These are phyloP conservation scores for Phytophthora fragariae DNA, from an alignment of 352 stramenopile species.

Conservation along the genomic window DNA sequence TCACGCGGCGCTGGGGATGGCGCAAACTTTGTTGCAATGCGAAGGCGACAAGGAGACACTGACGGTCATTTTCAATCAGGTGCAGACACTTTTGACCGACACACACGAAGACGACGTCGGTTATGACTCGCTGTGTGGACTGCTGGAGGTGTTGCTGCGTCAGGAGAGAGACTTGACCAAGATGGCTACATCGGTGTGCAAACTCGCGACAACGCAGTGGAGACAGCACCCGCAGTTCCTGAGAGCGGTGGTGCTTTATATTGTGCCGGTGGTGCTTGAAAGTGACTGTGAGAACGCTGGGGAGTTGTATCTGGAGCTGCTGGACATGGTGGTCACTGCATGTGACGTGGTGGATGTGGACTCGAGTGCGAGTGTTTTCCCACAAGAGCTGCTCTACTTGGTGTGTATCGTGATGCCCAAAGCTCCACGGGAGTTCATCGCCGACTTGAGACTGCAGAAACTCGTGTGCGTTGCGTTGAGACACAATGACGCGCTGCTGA, in stretches of 20 bases:
- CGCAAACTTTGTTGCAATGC: slow-evolving; percentile 35
- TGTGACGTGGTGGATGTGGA: slow-evolving; percentile 24
- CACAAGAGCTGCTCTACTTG: slow-evolving; percentile 66
- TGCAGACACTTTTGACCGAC: slow-evolving; percentile 22
- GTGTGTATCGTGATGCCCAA: slow-evolving; percentile 66
- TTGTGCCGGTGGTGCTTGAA: slow-evolving; percentile 56
- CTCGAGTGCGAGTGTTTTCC: slow-evolving; percentile 29
- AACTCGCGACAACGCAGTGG: slow-evolving; percentile 49
- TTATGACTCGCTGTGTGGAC: slow-evolving; percentile 57
- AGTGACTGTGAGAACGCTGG: not conserved
- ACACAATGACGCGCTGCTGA: slow-evolving; percentile 59
- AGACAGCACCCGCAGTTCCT: slow-evolving; percentile 53
- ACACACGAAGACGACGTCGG: slow-evolving; percentile 27
- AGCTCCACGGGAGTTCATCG: slow-evolving; percentile 50
- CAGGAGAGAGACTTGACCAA: slow-evolving; percentile 12
- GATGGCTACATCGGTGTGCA: slow-evolving; percentile 46
- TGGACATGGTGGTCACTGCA: slow-evolving; percentile 31
- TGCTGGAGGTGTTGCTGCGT: slow-evolving; percentile 55
- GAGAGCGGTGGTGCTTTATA: slow-evolving; percentile 49
- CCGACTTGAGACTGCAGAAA: slow-evolving; percentile 45
- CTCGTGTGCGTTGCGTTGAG: slow-evolving; percentile 64
- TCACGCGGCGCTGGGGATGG: slow-evolving; percentile 31
- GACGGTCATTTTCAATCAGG: slow-evolving; percentile 7
- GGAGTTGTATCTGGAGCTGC: slow-evolving; percentile 21
- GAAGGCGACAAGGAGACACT: not conserved